These are phyloP conservation scores for Zostera marina DNA, from an alignment of 116 monocot species.

Conservation along the genomic window DNA sequence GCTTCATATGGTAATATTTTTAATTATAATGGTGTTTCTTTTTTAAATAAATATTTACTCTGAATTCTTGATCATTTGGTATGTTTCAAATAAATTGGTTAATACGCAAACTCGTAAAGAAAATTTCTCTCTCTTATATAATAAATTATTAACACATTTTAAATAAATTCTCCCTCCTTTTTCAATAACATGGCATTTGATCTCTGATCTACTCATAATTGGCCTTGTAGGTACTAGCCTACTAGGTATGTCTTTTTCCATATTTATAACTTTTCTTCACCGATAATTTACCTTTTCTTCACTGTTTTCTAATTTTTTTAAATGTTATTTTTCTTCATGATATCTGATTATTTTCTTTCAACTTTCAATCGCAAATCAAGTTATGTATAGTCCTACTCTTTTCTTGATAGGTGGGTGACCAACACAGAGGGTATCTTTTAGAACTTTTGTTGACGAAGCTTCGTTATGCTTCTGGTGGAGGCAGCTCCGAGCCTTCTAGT, in stretches of 20 bases:
- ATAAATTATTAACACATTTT: too few relatives aligned
- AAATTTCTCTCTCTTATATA: too few relatives aligned
- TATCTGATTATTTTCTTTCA: background rate
- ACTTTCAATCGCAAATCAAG: background rate
- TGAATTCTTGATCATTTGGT: too few relatives aligned
- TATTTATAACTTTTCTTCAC: background rate
- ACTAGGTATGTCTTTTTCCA: background rate
- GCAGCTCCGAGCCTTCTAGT: constrained; percentile 38
- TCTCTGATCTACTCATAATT: background rate
- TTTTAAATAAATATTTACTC: background rate
- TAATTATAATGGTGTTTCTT: background rate
- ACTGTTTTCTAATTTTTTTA: background rate
- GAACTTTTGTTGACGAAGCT: constrained; percentile 97
- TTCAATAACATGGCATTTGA: too few relatives aligned
- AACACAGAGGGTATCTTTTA: constrained; percentile 87
- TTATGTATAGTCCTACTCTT: background rate
- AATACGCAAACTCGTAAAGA: too few relatives aligned
- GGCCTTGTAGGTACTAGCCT: background rate
- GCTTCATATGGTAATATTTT: constrained; percentile 78
- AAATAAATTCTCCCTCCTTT: too few relatives aligned
- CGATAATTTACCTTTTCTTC: background rate
- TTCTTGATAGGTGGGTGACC: constrained; percentile 67
- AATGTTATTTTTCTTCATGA: background rate
- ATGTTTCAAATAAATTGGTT: too few relatives aligned
- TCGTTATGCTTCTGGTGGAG: constrained; percentile 94